Evolutionary conservation across 2,329 filamentous ascomycete species (phyloP).

Genomic region (Ascocoryne sarcoides): DNA sequence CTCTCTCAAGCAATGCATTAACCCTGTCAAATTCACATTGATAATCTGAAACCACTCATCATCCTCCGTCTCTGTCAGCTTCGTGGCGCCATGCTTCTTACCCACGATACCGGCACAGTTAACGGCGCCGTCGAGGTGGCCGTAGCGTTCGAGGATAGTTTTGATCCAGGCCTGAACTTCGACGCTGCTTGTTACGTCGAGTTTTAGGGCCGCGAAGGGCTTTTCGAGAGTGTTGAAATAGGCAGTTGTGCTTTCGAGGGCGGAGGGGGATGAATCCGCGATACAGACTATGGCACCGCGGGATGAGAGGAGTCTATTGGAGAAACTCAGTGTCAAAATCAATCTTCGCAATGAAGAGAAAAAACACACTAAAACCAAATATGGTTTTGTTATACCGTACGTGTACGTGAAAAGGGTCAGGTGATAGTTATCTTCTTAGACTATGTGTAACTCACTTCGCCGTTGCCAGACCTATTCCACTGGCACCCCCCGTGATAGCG

Average conservation of each 20-base stretch:
- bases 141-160: conserved; percentile 32
- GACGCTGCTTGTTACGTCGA: conserved; percentile 28
- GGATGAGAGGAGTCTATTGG: background rate
- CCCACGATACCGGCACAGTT: conserved; percentile 39
- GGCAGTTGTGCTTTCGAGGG: background rate
- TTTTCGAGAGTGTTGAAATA: background rate
- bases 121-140: conserved; percentile 42
- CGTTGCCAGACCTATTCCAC: background rate
- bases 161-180: conserved; percentile 32
- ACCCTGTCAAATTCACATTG: conserved; percentile 29
- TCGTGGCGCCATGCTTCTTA: conserved; percentile 15
- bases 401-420: too few species aligned
- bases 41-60: conserved; percentile 24
- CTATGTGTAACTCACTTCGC: background rate
- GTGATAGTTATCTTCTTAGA: too few species aligned
- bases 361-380: too few species aligned
- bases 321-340: too few species aligned
- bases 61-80: conserved; percentile 16
- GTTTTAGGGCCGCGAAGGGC: conserved; percentile 1
- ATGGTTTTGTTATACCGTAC: too few species aligned
- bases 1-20: conserved; percentile 31
- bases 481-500: too few species aligned
- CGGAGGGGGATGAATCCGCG: background rate
- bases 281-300: background rate
- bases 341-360: too few species aligned